phyloP scores from a whole-genome alignment of 129 eudicot species.

The Silybum marianum region DNA sequence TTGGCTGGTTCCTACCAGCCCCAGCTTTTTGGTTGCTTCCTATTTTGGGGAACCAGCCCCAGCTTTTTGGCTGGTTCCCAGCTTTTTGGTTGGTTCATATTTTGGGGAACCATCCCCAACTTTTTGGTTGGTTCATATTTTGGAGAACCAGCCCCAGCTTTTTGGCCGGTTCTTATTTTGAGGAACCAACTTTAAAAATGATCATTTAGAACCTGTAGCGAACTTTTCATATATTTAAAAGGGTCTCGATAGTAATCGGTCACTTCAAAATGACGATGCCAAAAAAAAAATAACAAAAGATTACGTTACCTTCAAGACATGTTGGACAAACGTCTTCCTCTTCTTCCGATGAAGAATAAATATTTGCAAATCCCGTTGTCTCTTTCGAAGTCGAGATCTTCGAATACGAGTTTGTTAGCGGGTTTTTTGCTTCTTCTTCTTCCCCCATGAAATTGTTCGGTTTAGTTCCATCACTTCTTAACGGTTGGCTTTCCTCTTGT shows the following conservation, averaged over 20 bases:
- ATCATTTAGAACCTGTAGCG: not conserved
- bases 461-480: conserved; percentile 69
- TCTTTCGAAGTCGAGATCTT: conserved; percentile 64
- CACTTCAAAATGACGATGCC: too few species aligned
- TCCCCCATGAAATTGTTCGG: conserved; percentile 69
- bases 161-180: too few species aligned
- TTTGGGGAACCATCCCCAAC: too few species aligned
- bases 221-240: not conserved
- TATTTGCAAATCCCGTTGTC: conserved; percentile 61
- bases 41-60: too few species aligned
- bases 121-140: too few species aligned
- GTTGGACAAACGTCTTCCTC: conserved; percentile 98
- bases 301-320: conserved; percentile 84
- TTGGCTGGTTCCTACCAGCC: too few species aligned
- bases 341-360: conserved; percentile 55
- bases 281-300: too few species aligned
- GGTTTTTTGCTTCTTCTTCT: conserved; percentile 62
- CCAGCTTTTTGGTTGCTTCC: too few species aligned
- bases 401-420: conserved; percentile 49
- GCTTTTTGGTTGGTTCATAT: too few species aligned
- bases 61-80: too few species aligned
- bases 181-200: not conserved
- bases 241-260: too few species aligned
- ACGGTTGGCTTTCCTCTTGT: conserved; percentile 83
- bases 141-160: too few species aligned